Evolutionary conservation across 495 filamentous ascomycete genomes (phyloP), one percentile per base, ranked within the genome.

Genomic region (Penicillium odoratum): DNA sequence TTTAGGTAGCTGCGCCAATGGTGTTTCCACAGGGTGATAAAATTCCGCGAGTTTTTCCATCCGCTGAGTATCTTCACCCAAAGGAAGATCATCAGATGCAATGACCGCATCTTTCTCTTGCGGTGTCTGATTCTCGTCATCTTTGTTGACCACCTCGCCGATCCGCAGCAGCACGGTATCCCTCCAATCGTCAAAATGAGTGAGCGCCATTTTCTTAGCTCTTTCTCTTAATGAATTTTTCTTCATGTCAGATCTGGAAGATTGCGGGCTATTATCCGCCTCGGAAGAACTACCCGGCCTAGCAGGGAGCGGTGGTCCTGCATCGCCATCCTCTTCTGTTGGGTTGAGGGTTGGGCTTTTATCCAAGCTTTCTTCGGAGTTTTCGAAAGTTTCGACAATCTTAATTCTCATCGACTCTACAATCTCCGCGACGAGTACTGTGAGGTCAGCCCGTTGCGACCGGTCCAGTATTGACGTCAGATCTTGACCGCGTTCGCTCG

Each of bases 171-270:
- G 72, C 1, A 90, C 82, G 11, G 71, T 68, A 30, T 83, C 80
- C 54, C 83, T 73, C 88, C 88, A 91, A 36, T 83, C 78, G 52
- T 89, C 86, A 62, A 87, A 88, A 63, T 78, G 79, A 1, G 75
- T 66, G 34, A 90, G 67, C 3, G 71, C 72, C 48, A 30, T 58
- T 30, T 77, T 64, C 51, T 79, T 76, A 10, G 67, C 67, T 34
- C 74, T 59, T 8, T 46, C 49, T 45, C 44, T 63, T 7, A 28
- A 43, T 11, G 52, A 48, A 2, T 56, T 44, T 16, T 38, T 58
- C 18, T 38, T 53, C 29, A 51, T 29, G 8, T 52, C 53, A 15
- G 34, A 29, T 29, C 30, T 38, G 4, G 52, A 30, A 26, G 40
- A 9, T 53, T 55, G 63, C 29, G 57, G 63, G 33, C 46, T 55